Evolutionary conservation across 2,329 filamentous ascomycete genomes (phyloP), one percentile per base, ranked within the genome.

Genomic region (Clarireedia monteithiana): DNA sequence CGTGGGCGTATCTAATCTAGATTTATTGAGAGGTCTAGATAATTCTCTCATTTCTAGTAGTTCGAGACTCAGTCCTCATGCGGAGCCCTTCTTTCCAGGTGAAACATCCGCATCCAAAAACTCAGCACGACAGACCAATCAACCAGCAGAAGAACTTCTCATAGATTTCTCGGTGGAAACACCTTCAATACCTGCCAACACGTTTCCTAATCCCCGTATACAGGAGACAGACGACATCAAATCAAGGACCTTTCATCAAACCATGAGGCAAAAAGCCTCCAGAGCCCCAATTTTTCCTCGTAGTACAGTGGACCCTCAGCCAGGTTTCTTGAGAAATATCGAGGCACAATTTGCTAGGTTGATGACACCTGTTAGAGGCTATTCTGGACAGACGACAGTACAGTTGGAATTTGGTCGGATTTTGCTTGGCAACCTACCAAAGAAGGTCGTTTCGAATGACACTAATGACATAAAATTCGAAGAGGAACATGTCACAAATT

Each of bases 381-480:
- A 65, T 50, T 58, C 45, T 27, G 67, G 67, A 15, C 30, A 63
- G 20, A 15, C 67, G 36, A 46, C 24, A 7, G 49, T 68, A 14
- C 58, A 63, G 24, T 59, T 58, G 14, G 59, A 68, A 14, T 67
- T 69, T 56, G 67, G 67, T 40, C 62, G 66, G 4, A 65, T 67
- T 20, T 40, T 68, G 2, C 23, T 66, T 9, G 48, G 48, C 14
- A 52, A 55, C 15, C 26, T 66, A 7, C 48, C 56, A 17, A 27
- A 45, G 10, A 55, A 47, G 5, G 55, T 57, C 7, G 39, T 63
- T 50, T 60, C 59, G 4, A 47, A 50, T 10, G 56, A 49, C 3
- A 52, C 61, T 4, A 4, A 24, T 4, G 49, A 36, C 20, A 55
- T 5, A 5, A 47, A 26, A 17, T 36, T 26, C 34, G 34, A 40